These are phyloP conservation scores for Arabidopsis suecica DNA, from an alignment of 345 rosid species.

Conservation along the genomic window DNA sequence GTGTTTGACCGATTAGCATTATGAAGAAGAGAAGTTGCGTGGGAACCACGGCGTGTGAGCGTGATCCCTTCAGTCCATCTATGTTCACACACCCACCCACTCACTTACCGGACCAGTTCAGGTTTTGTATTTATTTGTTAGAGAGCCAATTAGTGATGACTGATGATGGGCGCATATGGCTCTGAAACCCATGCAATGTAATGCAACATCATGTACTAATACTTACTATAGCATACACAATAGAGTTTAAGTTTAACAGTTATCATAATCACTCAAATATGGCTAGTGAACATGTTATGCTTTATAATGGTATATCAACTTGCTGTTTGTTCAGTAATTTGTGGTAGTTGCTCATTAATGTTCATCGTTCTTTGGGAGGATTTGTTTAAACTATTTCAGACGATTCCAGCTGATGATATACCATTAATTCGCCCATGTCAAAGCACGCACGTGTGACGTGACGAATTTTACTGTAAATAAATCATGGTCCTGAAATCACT, in stretches of 20 bases:
- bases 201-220: not conserved
- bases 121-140: constrained; percentile 11
- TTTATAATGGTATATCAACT: too few species aligned
- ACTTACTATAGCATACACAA: not conserved
- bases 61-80: constrained; percentile 22
- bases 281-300: not conserved
- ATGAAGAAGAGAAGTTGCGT: constrained; percentile 7
- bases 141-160: not conserved
- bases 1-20: constrained; percentile 18
- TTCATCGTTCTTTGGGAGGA: too few species aligned
- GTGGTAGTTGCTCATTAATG: too few species aligned
- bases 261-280: not conserved
- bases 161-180: not conserved
- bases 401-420: too few species aligned
- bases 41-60: constrained; percentile 10
- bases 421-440: too few species aligned
- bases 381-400: too few species aligned
- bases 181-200: constrained; percentile 4
- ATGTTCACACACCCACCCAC: not conserved
- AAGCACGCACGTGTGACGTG: too few species aligned
- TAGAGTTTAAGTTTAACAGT: not conserved
- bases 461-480: too few species aligned
- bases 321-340: too few species aligned
- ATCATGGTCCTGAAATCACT: not conserved
- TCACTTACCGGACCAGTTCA: not conserved